These are phyloP conservation scores for Starmera dryadoides DNA, from an alignment of 805 yeast species.

Conservation along the genomic window DNA sequence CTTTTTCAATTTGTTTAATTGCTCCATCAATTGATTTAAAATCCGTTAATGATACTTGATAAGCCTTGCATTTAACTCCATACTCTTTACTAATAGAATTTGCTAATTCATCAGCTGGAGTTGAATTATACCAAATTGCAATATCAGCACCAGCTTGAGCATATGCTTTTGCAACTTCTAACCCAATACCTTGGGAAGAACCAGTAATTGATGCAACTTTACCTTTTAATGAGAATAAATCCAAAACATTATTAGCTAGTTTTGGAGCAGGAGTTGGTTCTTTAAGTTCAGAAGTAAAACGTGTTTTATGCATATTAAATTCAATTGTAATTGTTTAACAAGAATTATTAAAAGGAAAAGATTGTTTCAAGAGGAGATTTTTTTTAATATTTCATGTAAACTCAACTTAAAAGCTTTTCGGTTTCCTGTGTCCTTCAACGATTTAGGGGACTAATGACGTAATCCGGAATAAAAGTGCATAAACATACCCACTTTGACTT, in stretches of 20 bases:
- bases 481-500: too few relatives aligned
- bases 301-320: background rate
- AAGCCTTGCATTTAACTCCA: slow-evolving; percentile 61
- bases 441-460: too few relatives aligned
- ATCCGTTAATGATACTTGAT: slow-evolving; percentile 25
- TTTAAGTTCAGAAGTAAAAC: too few relatives aligned
- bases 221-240: slow-evolving; percentile 73
- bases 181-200: slow-evolving; percentile 79
- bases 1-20: slow-evolving; percentile 38
- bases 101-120: slow-evolving; percentile 26
- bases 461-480: too few relatives aligned
- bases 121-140: slow-evolving; percentile 32
- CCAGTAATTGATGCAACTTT: slow-evolving; percentile 84
- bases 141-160: slow-evolving; percentile 90
- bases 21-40: slow-evolving; percentile 21
- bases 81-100: slow-evolving; percentile 54
- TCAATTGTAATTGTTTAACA: too few relatives aligned
- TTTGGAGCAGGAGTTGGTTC: slow-evolving; percentile 47
- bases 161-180: slow-evolving; percentile 73
- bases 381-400: too few relatives aligned
- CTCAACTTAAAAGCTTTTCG: too few relatives aligned
- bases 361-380: background rate
- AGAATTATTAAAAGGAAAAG: too few relatives aligned
- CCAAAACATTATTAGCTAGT: slow-evolving; percentile 45
- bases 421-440: too few relatives aligned